Evolutionary conservation across 1,139 yeast genomes (phyloP).

Genomic region (Torulaspora globosa): DNA sequence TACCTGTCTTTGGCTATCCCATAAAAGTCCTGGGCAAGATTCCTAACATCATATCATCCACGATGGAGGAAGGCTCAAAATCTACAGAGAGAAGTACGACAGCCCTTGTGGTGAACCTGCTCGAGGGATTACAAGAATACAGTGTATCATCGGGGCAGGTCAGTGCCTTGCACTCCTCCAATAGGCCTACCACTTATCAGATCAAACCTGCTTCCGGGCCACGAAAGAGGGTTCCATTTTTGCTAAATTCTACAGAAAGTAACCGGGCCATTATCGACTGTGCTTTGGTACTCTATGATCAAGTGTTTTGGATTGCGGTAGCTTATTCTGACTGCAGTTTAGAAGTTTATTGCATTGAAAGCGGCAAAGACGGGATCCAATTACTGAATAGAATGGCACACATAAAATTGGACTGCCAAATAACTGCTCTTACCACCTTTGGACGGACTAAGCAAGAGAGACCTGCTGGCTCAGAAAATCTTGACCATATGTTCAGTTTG

Average conservation of each 20-base stretch:
- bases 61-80: background rate
- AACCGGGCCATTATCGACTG: constrained; percentile 1
- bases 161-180: background rate
- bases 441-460: background rate
- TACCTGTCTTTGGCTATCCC: constrained; percentile 15
- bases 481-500: background rate
- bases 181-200: background rate
- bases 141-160: constrained; percentile 2
- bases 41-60: background rate
- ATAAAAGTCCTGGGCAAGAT: background rate
- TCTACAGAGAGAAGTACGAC: background rate
- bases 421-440: background rate
- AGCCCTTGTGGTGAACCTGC: constrained; percentile 13
- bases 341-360: constrained; percentile 1
- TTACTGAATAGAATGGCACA: background rate
- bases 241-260: background rate
- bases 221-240: background rate
- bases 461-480: background rate
- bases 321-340: constrained; percentile 2
- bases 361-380: background rate
- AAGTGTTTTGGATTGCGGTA: background rate
- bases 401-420: constrained; percentile 1
- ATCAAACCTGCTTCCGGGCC: background rate
- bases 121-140: constrained; percentile 20
- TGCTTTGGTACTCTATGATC: background rate